Conservation (phyloP, 129 eudicot genomes). For the Helichrysum umbraculigerum region DNA sequence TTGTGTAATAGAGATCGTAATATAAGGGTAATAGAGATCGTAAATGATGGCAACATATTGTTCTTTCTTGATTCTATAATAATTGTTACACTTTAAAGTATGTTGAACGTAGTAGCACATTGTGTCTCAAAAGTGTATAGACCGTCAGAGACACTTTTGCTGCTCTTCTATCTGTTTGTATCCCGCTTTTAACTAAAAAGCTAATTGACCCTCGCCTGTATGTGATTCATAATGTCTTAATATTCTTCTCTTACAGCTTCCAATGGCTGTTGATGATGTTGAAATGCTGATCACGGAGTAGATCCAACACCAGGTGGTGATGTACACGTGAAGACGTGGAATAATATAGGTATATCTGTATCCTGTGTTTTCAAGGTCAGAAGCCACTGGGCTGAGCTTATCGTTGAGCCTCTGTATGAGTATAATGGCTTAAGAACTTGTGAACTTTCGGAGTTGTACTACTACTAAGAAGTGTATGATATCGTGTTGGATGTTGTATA, state of each 20-base stretch:
- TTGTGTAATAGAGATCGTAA: no score
- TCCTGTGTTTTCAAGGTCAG: constrained; percentile 26
- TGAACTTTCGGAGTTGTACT: constrained; percentile 19
- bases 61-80: constrained; percentile 14
- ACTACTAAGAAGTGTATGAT: constrained; percentile 33
- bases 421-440: constrained; percentile 22
- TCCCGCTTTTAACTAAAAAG: background rate
- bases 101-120: background rate
- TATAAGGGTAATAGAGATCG: background rate
- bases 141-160: background rate
- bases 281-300: constrained; percentile 45
- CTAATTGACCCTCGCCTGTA: background rate
- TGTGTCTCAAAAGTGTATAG: background rate
- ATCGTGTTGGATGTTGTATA: constrained; percentile 22
- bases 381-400: constrained; percentile 36
- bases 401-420: constrained; percentile 39
- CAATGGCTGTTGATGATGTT: constrained; percentile 27
- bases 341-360: constrained; percentile 30
- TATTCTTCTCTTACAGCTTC: constrained; percentile 31
- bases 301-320: constrained; percentile 1
- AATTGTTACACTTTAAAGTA: background rate
- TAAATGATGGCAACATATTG: background rate
- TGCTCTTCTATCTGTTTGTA: background rate
- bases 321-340: constrained; percentile 19
- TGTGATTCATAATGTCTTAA: background rate